Conservation (phyloP, 2,329 filamentous ascomycete genomes). For the Colletotrichum gloeosporioides region DNA sequence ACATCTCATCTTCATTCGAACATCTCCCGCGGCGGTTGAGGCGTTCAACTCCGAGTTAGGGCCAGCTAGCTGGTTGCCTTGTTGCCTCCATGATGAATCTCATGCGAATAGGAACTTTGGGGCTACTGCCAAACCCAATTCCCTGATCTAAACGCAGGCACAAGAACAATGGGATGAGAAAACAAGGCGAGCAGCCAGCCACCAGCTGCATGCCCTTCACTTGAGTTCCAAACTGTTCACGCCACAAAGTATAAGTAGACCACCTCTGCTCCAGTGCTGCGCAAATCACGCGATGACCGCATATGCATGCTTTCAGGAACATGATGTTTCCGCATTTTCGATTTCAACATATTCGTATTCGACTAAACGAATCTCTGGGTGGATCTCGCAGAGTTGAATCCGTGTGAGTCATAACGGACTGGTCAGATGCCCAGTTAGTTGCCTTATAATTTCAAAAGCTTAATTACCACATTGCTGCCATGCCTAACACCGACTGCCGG, state of each 20-base stretch:
- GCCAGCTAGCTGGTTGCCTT: neutral
- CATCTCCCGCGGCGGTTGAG: neutral
- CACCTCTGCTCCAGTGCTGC: neutral
- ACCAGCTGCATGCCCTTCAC: neutral
- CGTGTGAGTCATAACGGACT: neutral
- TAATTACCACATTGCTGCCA: neutral
- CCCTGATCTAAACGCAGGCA: neutral
- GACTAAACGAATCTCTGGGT: neutral
- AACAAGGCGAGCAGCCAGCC: neutral
- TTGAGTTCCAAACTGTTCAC: neutral
- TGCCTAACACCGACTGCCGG: neutral
- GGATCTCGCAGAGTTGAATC: neutral
- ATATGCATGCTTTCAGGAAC: neutral
- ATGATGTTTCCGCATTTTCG: neutral
- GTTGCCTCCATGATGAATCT: neutral
- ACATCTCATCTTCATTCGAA: neutral
- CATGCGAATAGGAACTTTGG: neutral
- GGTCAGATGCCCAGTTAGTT: neutral
- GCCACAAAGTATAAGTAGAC: neutral
- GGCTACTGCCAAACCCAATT: neutral
- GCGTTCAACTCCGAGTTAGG: neutral
- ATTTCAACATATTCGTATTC: neutral
- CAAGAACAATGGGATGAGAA: neutral
- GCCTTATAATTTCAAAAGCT: neutral
- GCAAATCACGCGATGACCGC: neutral